Evolutionary conservation across 148 eudicot species (phyloP), one percentile per base, ranked within the genome.

Genomic region (Simmondsia chinensis): DNA sequence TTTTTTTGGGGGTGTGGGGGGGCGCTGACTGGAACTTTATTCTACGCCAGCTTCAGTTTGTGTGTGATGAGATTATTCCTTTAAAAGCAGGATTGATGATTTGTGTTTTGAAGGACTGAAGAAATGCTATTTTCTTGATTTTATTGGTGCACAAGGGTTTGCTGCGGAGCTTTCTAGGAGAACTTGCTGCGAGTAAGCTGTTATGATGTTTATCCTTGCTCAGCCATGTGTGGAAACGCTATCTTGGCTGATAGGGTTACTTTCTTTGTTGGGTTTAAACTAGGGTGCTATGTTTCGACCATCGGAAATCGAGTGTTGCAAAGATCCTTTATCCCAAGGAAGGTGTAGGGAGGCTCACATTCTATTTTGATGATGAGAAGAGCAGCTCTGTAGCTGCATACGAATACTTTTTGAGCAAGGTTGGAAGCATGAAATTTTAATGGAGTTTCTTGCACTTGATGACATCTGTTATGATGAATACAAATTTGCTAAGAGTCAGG

Each of bases 51-150:
- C n/a, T n/a, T n/a, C n/a, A n/a, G n/a, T 4, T 3, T 3, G 7
- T n/a, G 11, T 53, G 15, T 54, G 31, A 33, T 56, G 39, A 31
- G 35, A 12, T 15, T 22, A 26, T 50, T 9, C 19, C 20, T 31
- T 3, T 14, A 12, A 21, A 34, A 11, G 48, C 36, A 83, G 94
- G 70, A 74, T 74, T 24, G 75, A 75, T 22, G 96, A 88, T 66
- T 50, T 83, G 45, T 72, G 79, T 59, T 46, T 60, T 50, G 79
- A 74, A 43, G 94, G 86, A 25, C 59, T 88, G 46, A 43, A 73
- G 69, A 71, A 65, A 49, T 88, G 94, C 67, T 83, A 80, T 66
- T 67, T 88, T 54, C 81, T 88, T 10, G 94, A 88, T 69, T 83
- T 83, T 69, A 48, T 83, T 41, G 96, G 94, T 43, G 94, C 86